phyloP scores from a whole-genome alignment of 768 basidiomycete genomes.

The Rhodosporidiobolus sp. region DNA sequence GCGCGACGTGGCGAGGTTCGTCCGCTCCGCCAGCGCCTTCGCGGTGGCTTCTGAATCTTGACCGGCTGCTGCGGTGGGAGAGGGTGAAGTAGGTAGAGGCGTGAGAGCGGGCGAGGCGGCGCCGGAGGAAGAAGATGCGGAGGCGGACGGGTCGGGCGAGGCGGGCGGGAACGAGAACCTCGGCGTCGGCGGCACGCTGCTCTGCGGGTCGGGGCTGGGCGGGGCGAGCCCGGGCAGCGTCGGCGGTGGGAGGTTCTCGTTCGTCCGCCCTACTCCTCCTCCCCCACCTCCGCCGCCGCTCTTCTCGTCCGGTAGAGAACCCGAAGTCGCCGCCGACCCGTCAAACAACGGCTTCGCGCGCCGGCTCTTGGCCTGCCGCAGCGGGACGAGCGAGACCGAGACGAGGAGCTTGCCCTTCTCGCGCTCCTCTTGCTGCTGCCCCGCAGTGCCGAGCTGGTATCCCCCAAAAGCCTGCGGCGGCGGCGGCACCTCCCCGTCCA shows the following conservation, averaged over 20 bases:
- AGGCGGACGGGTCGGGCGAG: slow-evolving; percentile 7
- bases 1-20: slow-evolving; percentile 11
- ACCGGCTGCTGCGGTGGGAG: no score
- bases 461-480: background rate
- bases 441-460: background rate
- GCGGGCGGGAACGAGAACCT: slow-evolving; percentile 13
- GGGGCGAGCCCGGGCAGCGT: slow-evolving; percentile 13
- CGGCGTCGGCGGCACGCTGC: background rate
- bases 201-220: background rate
- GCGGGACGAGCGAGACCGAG: slow-evolving; percentile 33
- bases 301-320: no score
- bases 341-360: background rate
- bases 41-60: background rate
- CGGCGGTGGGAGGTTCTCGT: slow-evolving; percentile 8
- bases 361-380: slow-evolving; percentile 19
- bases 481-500: background rate
- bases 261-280: background rate
- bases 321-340: no score
- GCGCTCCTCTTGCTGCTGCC: background rate
- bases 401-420: slow-evolving; percentile 19
- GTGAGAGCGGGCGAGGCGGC: background rate
- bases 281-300: no score
- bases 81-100: background rate
- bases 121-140: background rate
- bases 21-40: background rate